phyloP scores from a whole-genome alignment of 2,329 filamentous ascomycete genomes.

The Colletotrichum paranaense region DNA sequence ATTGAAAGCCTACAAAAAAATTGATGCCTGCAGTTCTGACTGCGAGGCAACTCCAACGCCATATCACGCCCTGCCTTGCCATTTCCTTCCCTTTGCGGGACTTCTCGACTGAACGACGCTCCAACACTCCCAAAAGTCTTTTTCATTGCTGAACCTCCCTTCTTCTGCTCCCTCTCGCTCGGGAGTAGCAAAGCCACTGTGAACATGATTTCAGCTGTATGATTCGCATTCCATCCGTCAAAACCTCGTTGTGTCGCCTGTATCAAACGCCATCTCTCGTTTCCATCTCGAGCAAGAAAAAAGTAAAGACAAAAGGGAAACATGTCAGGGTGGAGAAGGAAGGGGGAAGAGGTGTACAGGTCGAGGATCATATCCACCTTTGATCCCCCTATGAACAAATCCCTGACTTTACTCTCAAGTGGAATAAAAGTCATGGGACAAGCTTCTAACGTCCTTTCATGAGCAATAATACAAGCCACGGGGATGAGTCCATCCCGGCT shows the following conservation, averaged over 20 bases:
- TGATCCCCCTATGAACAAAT: not conserved
- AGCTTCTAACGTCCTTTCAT: not conserved
- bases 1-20: constrained; percentile 33
- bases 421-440: not conserved
- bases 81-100: constrained; percentile 1
- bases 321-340: not conserved
- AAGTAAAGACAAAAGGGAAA: not conserved
- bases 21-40: constrained; percentile 27
- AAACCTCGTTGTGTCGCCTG: constrained; percentile 29
- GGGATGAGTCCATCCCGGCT: constrained; percentile 4
- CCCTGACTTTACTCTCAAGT: not conserved
- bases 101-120: constrained; percentile 28
- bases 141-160: constrained; percentile 31
- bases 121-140: constrained; percentile 25
- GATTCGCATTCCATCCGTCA: constrained; percentile 29
- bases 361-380: not conserved
- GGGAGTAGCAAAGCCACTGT: constrained; percentile 11
- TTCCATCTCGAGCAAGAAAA: constrained; percentile 28
- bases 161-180: constrained; percentile 1
- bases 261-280: constrained; percentile 32
- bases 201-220: constrained; percentile 11
- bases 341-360: constrained; percentile 12
- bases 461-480: constrained; percentile 18
- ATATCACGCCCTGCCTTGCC: constrained; percentile 21
- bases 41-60: constrained; percentile 31